A percentile compares a stretch with the other conserved stretches of the same genome.
Evolutionary conservation across 1,284 basidiomycete species (phyloP).

Genomic region (Grifola frondosa): DNA sequence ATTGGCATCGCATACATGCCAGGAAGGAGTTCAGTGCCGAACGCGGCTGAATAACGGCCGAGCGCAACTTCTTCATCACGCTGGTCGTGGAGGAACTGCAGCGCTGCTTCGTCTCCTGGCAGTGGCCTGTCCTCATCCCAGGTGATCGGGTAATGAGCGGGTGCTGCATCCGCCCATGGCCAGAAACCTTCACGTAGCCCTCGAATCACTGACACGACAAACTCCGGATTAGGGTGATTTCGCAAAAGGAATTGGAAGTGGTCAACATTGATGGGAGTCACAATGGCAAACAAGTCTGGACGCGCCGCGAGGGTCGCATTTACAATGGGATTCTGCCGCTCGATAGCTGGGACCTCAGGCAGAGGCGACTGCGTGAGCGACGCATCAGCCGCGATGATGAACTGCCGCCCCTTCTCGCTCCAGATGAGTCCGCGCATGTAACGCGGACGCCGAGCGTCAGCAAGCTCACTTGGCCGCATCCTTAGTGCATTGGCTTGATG

Average conservation of each 20-base stretch:
- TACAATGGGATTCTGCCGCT: conserved; percentile 10
- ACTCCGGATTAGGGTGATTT: conserved; percentile 26
- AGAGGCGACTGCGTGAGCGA: too few species aligned
- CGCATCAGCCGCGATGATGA: too few species aligned
- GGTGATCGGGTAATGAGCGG: conserved; percentile 5
- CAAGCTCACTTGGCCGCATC: background rate
- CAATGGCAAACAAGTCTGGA: conserved; percentile 33
- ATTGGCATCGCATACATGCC: background rate
- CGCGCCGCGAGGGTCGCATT: conserved; percentile 12
- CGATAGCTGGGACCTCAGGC: conserved; percentile 18
- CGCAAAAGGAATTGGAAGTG: conserved; percentile 14
- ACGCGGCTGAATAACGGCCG: conserved; percentile 37
- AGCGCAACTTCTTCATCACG: conserved; percentile 29
- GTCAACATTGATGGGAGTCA: conserved; percentile 37
- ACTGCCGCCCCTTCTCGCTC: background rate
- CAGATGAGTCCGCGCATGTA: conserved; percentile 8
- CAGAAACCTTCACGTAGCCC: conserved; percentile 28
- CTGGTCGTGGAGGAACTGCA: background rate
- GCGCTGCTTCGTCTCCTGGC: background rate
- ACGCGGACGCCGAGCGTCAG: conserved; percentile 1
- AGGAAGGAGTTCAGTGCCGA: conserved; percentile 23
- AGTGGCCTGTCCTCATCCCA: conserved; percentile 8
- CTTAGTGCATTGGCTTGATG: background rate
- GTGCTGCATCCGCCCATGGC: conserved; percentile 20
- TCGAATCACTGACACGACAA: conserved; percentile 23